Base-by-base conservation (phyloP, 176 grass and related monocot species). In the Carex pumila region DNA sequence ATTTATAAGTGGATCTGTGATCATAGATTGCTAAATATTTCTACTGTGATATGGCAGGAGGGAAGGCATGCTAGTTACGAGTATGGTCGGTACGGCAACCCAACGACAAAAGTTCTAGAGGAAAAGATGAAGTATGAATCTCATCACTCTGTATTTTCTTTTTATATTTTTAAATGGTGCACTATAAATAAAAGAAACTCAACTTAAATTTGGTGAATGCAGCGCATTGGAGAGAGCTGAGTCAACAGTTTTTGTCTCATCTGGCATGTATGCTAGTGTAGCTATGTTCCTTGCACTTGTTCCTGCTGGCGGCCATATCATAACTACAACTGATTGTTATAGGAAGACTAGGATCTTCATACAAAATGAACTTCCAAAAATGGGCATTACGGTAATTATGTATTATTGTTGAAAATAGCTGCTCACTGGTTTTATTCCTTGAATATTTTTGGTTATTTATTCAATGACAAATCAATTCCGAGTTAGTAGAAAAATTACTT, bases 291-390 rank as follows among this genome's bases (percentile, higher is more conserved):
- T 87, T 14, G 56, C 93, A 57, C 85, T 99, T 63, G 96, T 99
- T 66, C 96, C 96, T 54, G 96, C 88, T 64, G 96, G 96, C 84
- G 96, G 93, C 19, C 96, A 99, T 79, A 87, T 99, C 21, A 77
- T 99, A 50, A 99, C 91, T 55, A 99, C 96, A 13, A 95, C 96
- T 1, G 96, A 99, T 87, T 99, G 93, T 76, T 99, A 99, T 71
- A 92, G 93, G 50, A 95, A 99, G 88, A 99, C 93, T 2, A 92
- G 96, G 83, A 94, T 95, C 62, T 99, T 94, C 89, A 99, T 99
- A 87, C 79, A 95, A 64, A 94, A 85, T 75, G 96, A 99, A 84
- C 96, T 99, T 75, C 96, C 96, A 14, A 99, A 99, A 83, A 95
- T 85, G 88, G 93, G 91, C 61, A 90, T 99, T 91, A 88, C 87